Conservation (phyloP, 1,284 basidiomycete species). For the Chiua sp. region DNA sequence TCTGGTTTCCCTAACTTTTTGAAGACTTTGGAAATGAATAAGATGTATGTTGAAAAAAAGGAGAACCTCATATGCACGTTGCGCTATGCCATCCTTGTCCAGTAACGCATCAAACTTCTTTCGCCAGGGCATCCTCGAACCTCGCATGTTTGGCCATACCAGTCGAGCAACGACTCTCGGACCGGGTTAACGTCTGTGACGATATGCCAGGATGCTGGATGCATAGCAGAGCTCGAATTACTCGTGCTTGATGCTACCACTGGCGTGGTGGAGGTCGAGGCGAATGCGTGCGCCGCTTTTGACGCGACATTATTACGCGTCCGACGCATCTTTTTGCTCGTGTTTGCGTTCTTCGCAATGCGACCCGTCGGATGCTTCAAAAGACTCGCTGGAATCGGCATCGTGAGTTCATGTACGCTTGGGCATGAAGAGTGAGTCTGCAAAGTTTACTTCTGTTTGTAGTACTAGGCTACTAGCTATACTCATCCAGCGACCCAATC, state of each 20-base stretch:
- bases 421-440: too few relatives aligned
- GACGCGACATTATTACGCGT: constrained; percentile 17
- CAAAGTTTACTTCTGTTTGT: too few relatives aligned
- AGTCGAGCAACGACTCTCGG: constrained; percentile 57
- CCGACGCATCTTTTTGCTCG: constrained; percentile 9
- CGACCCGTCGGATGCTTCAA: too few relatives aligned
- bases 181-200: constrained; percentile 38
- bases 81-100: constrained; percentile 57
- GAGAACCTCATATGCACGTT: constrained; percentile 80
- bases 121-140: constrained; percentile 88
- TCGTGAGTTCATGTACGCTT: too few relatives aligned
- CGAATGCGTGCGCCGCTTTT: constrained; percentile 12
- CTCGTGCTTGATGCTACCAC: not conserved
- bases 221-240: not conserved
- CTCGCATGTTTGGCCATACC: constrained; percentile 71
- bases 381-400: too few relatives aligned
- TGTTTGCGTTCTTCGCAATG: too few relatives aligned
- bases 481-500: too few relatives aligned
- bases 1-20: too few relatives aligned
- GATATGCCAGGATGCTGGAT: constrained; percentile 41
- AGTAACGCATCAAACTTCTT: constrained; percentile 65
- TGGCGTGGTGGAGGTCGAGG: not conserved
- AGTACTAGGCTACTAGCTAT: too few relatives aligned
- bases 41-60: not conserved
- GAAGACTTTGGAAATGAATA: not conserved